Evolutionary conservation across 83 land plant species (phyloP), one percentile per base, ranked within the genome.

Genomic region (Isoetes engelmannii): DNA sequence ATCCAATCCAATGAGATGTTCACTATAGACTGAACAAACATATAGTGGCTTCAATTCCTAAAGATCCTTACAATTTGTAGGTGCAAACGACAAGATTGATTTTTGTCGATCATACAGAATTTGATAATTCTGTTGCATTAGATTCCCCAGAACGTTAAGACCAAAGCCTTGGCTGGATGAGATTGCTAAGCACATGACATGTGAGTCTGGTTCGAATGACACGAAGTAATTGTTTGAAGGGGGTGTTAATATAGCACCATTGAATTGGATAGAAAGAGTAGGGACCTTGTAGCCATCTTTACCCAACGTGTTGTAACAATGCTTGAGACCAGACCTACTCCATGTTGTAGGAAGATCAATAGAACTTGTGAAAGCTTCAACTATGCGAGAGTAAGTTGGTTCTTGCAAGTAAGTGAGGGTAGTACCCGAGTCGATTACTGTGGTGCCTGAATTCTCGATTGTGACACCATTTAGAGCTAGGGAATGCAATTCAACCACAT

Each of bases 51-150:
- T 28, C 37, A 28, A 28, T 28, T 28, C 1, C 37, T 28, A 28
- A 28, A 28, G 37, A 28, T 28, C 2, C 37, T 28, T 28, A 28
- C 37, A 28, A 28, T 28, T 28, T 28, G 37, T 28, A 28, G 37
- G 37, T 28, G 37, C 62, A 59, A 59, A 59, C 0, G 62, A 59
- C 28, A 59, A 37, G 10, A 18, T 19, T 8, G 62, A 59, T 1
- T 42, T 59, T 19, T 42, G 28, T 18, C 62, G 62, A 59, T 59
- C 62, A 3, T 59, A 59, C 1, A 59, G 19, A 18, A 59, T 59
- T 18, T 59, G 62, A 18, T 59, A 59, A 7, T 42, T 42, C 20
- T 59, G 62, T 42, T 59, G 62, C 62, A 59, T 12, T 19, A 59
- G 10, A 18, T 59, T 59, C 62, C 62, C 62, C 55, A 59, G 1